Conservation (phyloP, 148 eudicot genomes). For the Rhododendron griersonianum region DNA sequence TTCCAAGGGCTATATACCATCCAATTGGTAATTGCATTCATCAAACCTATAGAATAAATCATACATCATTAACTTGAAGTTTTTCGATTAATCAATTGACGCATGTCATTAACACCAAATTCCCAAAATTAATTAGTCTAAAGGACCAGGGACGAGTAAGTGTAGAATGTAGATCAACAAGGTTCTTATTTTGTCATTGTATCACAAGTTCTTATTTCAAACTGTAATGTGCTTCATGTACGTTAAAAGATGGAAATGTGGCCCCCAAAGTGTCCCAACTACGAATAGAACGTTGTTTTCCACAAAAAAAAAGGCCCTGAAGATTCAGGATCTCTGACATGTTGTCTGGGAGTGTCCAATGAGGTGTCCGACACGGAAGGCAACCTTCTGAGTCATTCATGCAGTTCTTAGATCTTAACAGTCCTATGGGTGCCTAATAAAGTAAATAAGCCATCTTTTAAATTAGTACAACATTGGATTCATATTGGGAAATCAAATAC, state of each 20-base stretch:
- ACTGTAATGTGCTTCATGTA: background rate
- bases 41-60: background rate
- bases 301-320: background rate
- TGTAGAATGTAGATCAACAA: background rate
- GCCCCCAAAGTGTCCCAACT: background rate
- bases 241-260: background rate
- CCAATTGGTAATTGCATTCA: background rate
- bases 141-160: background rate
- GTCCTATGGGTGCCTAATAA: background rate
- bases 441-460: background rate
- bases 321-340: background rate
- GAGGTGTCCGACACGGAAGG: background rate
- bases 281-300: background rate
- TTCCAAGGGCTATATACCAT: background rate
- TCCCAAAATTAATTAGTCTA: background rate
- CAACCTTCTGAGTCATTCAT: background rate
- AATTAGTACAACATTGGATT: background rate
- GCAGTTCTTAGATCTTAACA: background rate
- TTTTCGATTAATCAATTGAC: background rate
- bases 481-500: background rate
- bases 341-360: background rate
- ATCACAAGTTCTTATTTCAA: background rate
- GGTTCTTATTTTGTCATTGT: background rate
- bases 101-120: background rate
- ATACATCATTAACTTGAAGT: background rate